Evolutionary conservation across 2,329 filamentous ascomycete species (phyloP), one percentile per base, ranked within the genome.

Genomic region (Cladosporium sp.): DNA sequence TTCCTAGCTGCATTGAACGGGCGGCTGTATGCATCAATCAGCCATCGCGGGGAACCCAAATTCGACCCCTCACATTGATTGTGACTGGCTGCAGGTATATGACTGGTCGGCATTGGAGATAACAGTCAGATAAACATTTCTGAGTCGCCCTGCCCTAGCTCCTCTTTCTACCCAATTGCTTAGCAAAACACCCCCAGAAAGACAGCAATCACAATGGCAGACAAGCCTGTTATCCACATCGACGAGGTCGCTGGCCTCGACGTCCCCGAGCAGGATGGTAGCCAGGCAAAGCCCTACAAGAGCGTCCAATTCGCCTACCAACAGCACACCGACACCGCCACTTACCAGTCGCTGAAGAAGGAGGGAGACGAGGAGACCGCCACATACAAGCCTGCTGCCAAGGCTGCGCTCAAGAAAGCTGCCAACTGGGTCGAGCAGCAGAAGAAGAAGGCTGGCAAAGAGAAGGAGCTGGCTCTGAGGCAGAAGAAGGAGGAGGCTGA

Each of bases 351-450:
- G 58, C 87, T 90, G 76, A 90, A 91, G 71, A 90, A 88, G 34
- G 84, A 85, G 71, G 85, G 85, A 75, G 88, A 88, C 68, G 91
- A 92, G 73, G 83, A 84, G 64, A 85, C 87, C 70, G 79, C 89
- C 70, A 85, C 88, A 72, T 97, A 90, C 90, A 94, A 93, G 81
- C 88, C 90, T 65, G 90, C 88, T 24, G 89, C 91, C 68, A 96
- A 95, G 83, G 91, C 90, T 67, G 92, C 92, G 26, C 79, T 92
- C 76, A 97, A 96, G 84, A 96, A 96, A 81, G 91, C 90, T 4
- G 87, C 87, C 81, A 89, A 88, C 78, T 88, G 88, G 70, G 88
- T 88, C 70, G 91, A 92, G 71, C 84, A 85, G 70, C 88, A 92
- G 79, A 91, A 92, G 86, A 93, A 92, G 85, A 96, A 96, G 85